These are phyloP conservation scores for Sarocladium strictum DNA, from an alignment of 2,329 filamentous ascomycete genomes.

Conservation along the genomic window DNA sequence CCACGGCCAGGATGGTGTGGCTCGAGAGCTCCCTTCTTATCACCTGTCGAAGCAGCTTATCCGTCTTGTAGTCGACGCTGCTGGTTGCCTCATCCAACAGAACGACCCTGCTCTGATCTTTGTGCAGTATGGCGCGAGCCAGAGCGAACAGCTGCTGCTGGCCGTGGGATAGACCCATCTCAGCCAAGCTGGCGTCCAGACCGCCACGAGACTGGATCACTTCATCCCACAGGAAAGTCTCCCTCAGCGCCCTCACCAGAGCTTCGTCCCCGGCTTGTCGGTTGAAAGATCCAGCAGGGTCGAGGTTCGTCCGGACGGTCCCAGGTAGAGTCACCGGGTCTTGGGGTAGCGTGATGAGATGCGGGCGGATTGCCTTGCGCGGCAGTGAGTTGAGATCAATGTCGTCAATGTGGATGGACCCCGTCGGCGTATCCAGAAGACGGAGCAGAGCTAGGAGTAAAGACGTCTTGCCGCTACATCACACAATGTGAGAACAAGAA, in stretches of 20 bases:
- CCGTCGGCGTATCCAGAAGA: conserved; percentile 29
- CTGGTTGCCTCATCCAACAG: conserved; percentile 23
- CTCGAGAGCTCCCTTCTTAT: too few species aligned
- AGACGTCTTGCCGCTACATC: conserved; percentile 36
- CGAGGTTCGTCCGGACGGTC: background rate
- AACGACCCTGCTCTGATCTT: conserved; percentile 15
- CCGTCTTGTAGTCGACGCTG: conserved; percentile 22
- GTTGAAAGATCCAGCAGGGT: too few species aligned
- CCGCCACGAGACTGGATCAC: too few species aligned
- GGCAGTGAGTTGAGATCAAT: conserved; percentile 33
- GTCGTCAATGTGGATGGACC: conserved; percentile 36
- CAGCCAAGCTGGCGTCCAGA: background rate
- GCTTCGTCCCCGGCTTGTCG: too few species aligned
- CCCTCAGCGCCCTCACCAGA: too few species aligned
- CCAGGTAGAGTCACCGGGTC: background rate
- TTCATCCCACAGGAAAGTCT: too few species aligned
- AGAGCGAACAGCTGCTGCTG: background rate
- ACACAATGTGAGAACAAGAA: background rate
- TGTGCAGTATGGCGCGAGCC: conserved; percentile 28
- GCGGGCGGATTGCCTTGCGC: conserved; percentile 31
- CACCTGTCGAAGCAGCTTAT: too few species aligned
- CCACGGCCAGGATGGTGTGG: too few species aligned
- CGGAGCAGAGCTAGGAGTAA: conserved; percentile 33
- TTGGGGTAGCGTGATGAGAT: background rate
- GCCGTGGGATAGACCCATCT: background rate